A percentile compares a stretch with the other conserved stretches of the same genome.
Evolutionary conservation across 208 protist species (phyloP).

Genomic region (Trypanosoma lewisi): DNA sequence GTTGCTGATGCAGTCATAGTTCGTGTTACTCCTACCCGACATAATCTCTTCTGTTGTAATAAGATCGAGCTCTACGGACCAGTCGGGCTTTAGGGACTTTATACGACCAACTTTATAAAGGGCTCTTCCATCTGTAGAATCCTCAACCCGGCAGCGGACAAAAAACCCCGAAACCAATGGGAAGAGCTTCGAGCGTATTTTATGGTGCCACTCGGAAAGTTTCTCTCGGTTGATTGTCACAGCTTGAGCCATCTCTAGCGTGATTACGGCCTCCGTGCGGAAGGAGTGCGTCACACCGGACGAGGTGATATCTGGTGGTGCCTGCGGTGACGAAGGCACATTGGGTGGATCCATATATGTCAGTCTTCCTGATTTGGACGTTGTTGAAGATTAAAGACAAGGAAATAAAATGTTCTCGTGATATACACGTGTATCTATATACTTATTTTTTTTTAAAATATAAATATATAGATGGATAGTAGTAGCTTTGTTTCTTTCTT

Average conservation of each 20-base stretch:
- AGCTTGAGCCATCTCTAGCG: slow-evolving; percentile 67
- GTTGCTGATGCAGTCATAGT: slow-evolving; percentile 93
- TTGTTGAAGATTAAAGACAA: no score
- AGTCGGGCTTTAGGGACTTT: slow-evolving; percentile 85
- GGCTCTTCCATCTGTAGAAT: slow-evolving; percentile 78
- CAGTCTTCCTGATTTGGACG: not conserved
- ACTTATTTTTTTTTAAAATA: no score
- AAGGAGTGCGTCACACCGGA: slow-evolving; percentile 37
- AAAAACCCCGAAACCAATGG: slow-evolving; percentile 85
- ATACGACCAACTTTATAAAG: slow-evolving; percentile 92
- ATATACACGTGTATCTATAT: no score
- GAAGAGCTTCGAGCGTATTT: slow-evolving; percentile 81
- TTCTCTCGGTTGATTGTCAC: slow-evolving; percentile 91
- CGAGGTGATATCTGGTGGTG: slow-evolving; percentile 39
- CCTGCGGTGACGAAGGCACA: slow-evolving; percentile 75
- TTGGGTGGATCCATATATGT: slow-evolving; percentile 59
- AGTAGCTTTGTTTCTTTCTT: no score
- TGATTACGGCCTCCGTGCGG: slow-evolving; percentile 54
- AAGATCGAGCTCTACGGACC: slow-evolving; percentile 89
- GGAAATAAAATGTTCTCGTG: no score
- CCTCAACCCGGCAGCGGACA: slow-evolving; percentile 89
- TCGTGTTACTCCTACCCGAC: slow-evolving; percentile 81
- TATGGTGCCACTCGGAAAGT: slow-evolving; percentile 91
- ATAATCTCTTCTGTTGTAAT: slow-evolving; percentile 78
- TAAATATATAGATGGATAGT: no score